Percentiles rank a stretch among this genome's conserved stretches.
Conservation (phyloP, 2,329 filamentous ascomycete genomes). For the Davidsoniella eucalypti region DNA sequence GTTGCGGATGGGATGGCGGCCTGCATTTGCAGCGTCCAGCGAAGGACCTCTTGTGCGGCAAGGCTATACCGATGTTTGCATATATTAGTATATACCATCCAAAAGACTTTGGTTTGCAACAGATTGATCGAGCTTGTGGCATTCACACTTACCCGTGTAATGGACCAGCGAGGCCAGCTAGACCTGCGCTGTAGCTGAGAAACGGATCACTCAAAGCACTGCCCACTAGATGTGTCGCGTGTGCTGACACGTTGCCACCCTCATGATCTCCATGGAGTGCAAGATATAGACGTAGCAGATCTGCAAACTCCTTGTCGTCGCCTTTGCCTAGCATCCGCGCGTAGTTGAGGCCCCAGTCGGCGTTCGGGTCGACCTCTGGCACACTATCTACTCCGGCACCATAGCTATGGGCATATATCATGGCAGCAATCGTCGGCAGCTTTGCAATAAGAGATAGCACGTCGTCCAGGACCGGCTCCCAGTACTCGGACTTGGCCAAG, state of each 20-base stretch:
- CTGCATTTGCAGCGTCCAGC: conserved; percentile 96
- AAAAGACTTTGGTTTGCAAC: no score
- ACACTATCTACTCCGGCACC: conserved; percentile 50
- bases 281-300: conserved; percentile 82
- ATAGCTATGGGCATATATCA: conserved; percentile 92
- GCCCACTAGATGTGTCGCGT: conserved; percentile 86
- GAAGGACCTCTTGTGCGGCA: conserved; percentile 89
- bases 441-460: conserved; percentile 86
- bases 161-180: conserved; percentile 53
- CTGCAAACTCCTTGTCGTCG: conserved; percentile 86
- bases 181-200: conserved; percentile 87
- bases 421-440: conserved; percentile 87
- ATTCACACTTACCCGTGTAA: conserved; percentile 49
- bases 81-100: background rate
- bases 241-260: conserved; percentile 92
- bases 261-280: conserved; percentile 97
- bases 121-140: background rate
- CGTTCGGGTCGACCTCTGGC: conserved; percentile 58
- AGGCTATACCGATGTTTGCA: conserved; percentile 32
- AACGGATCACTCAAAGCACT: conserved; percentile 89
- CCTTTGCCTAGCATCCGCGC: conserved; percentile 88
- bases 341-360: conserved; percentile 99
- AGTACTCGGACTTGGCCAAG: conserved; percentile 91
- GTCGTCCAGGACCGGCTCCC: conserved; percentile 96
- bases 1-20: conserved; percentile 50